Conservation (phyloP, 805 yeast species). For the Yamadazyma takamatsuzukensis region DNA sequence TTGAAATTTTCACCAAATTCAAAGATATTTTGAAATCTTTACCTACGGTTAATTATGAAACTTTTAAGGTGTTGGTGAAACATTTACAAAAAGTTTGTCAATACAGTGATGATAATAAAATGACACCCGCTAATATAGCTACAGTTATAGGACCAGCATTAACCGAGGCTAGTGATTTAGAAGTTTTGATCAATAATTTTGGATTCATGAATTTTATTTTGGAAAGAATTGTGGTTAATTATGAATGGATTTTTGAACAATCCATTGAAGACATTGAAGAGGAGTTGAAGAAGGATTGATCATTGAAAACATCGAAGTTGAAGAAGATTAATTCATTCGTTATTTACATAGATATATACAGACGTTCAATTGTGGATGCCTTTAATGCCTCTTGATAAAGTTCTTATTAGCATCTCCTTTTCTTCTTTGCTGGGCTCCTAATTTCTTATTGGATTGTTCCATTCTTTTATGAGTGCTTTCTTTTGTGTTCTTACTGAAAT, state of each 20-base stretch:
- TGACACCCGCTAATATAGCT: constrained; percentile 87
- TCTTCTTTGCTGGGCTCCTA: constrained; percentile 35
- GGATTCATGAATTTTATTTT: constrained; percentile 54
- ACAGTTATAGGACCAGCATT: constrained; percentile 76
- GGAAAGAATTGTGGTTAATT: constrained; percentile 47
- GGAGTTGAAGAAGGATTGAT: too few species aligned
- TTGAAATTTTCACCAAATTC: constrained; percentile 13
- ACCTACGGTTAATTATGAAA: constrained; percentile 64
- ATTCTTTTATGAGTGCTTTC: constrained; percentile 31
- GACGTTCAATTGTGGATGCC: not conserved
- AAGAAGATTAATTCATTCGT: not conserved
- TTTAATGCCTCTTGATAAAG: constrained; percentile 38
- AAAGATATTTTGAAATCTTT: constrained; percentile 37
- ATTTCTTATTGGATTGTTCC: constrained; percentile 31
- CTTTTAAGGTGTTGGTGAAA: constrained; percentile 60
- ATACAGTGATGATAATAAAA: constrained; percentile 67
- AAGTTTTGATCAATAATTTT: constrained; percentile 43
- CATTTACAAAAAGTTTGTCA: constrained; percentile 71
- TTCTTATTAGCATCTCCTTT: constrained; percentile 26
- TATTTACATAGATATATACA: constrained; percentile 1
- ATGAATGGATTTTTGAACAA: constrained; percentile 33
- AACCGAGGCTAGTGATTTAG: constrained; percentile 52
- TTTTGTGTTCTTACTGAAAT: constrained; percentile 27
- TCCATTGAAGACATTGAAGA: constrained; percentile 5
- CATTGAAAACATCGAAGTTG: not conserved